Percentiles rank a stretch among this genome's conserved stretches.
Evolutionary conservation across 1,139 yeast genomes (phyloP).

Genomic region (Magnusiomyces suaveolens): DNA sequence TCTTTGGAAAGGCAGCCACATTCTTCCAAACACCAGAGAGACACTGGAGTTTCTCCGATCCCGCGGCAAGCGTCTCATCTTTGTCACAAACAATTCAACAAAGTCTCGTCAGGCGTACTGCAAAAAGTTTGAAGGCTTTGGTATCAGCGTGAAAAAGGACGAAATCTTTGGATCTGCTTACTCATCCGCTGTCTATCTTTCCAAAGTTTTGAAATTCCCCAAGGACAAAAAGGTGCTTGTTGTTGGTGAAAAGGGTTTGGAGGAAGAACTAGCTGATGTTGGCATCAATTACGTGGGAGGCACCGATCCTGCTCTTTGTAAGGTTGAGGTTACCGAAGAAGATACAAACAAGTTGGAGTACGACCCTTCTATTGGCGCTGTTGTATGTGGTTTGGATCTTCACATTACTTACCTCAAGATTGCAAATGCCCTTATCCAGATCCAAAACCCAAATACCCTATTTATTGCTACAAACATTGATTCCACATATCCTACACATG

Average conservation of each 20-base stretch:
- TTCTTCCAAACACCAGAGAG: constrained; percentile 65
- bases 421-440: constrained; percentile 72
- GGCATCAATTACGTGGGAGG: constrained; percentile 76
- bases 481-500: constrained; percentile 86
- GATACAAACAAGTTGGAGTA: constrained; percentile 35
- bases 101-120: constrained; percentile 59
- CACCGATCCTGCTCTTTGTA: constrained; percentile 38
- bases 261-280: constrained; percentile 54
- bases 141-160: constrained; percentile 53
- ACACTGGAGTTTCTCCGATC: constrained; percentile 49
- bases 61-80: constrained; percentile 56
- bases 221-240: constrained; percentile 74
- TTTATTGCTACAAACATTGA: constrained; percentile 95
- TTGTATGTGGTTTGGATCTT: constrained; percentile 89
- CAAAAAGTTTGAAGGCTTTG: constrained; percentile 64
- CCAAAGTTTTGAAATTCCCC: constrained; percentile 63
- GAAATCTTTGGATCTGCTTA: constrained; percentile 88
- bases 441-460: constrained; percentile 55
- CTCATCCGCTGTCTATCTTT: constrained; percentile 80
- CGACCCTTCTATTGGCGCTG: constrained; percentile 71
- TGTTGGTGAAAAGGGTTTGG: constrained; percentile 75
- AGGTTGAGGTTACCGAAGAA: constrained; percentile 28
- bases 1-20: constrained; percentile 70
- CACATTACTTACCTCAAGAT: constrained; percentile 71
- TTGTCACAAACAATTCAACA: constrained; percentile 81